A percentile compares a stretch with the other conserved stretches of the same genome.
These are phyloP conservation scores for Blastobotrys arbuscula DNA, from an alignment of 1,139 yeast species.

Conservation along the genomic window DNA sequence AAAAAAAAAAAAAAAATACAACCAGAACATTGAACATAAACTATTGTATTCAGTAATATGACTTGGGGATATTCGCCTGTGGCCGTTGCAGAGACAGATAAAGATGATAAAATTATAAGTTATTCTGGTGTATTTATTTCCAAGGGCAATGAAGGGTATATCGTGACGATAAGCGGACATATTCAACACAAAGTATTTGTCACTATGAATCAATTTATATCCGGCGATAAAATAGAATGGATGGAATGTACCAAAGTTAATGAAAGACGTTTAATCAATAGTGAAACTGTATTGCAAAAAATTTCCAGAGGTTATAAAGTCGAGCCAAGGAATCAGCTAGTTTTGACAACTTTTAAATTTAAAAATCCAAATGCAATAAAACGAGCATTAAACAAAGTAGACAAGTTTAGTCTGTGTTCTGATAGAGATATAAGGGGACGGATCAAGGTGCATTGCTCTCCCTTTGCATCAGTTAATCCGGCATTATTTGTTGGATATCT, in stretches of 20 bases:
- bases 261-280: neutral
- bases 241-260: neutral
- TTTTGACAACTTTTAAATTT: neutral
- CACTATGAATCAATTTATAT: neutral
- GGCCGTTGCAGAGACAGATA: neutral
- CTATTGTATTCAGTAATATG: neutral
- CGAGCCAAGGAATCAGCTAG: neutral
- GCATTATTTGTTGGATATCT: conserved; percentile 48
- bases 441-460: conserved; percentile 32
- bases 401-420: neutral
- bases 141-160: conserved; percentile 1
- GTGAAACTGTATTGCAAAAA: neutral
- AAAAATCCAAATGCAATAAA: neutral
- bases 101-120: neutral
- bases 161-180: neutral
- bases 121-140: conserved; percentile 3
- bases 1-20: neutral
- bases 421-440: neutral
- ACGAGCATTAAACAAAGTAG: neutral
- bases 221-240: conserved; percentile 5
- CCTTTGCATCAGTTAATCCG: conserved; percentile 57
- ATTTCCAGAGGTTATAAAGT: neutral
- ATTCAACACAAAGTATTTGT: neutral
- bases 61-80: conserved; percentile 6
- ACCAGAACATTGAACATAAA: too few species aligned